These are phyloP conservation scores for Phaeosphaeriaceae sp. DNA, from an alignment of 2,329 filamentous ascomycete genomes.

Conservation along the genomic window DNA sequence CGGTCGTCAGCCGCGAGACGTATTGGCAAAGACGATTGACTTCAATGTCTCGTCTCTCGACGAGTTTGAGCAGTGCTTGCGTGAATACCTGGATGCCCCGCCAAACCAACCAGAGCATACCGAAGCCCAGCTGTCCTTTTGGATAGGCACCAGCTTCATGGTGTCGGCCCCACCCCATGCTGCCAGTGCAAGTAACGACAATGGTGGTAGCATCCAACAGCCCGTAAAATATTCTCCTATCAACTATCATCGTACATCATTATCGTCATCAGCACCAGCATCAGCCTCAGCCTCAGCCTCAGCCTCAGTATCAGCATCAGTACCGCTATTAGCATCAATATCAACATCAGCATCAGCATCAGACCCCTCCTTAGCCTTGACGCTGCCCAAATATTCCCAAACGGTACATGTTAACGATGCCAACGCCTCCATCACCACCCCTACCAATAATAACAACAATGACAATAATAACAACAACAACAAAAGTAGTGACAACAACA, in stretches of 20 bases:
- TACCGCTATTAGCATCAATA: too few relatives aligned
- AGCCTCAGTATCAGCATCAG: too few relatives aligned
- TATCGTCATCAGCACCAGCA: background rate
- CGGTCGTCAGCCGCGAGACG: constrained; percentile 48
- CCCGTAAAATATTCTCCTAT: constrained; percentile 7
- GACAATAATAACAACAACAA: constrained; percentile 25
- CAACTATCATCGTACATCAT: background rate
- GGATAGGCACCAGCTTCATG: constrained; percentile 45
- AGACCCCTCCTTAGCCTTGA: constrained; percentile 34
- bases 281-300: background rate
- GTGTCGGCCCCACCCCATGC: constrained; percentile 23
- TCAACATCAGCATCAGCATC: constrained; percentile 19
- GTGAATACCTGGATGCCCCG: constrained; percentile 42
- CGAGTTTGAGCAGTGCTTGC: constrained; percentile 46
- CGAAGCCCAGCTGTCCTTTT: constrained; percentile 48
- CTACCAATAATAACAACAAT: constrained; percentile 39
- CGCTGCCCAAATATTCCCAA: constrained; percentile 26
- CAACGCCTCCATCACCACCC: constrained; percentile 17
- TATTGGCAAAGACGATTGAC: constrained; percentile 39
- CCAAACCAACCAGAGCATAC: constrained; percentile 46
- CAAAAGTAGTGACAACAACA: constrained; percentile 34
- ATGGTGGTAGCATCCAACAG: constrained; percentile 1
- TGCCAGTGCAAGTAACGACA: constrained; percentile 3
- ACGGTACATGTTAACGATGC: constrained; percentile 9
- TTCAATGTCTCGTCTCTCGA: constrained; percentile 41